phyloP scores from a whole-genome alignment of 495 filamentous ascomycete species.

The Daldinia caldariorum region DNA sequence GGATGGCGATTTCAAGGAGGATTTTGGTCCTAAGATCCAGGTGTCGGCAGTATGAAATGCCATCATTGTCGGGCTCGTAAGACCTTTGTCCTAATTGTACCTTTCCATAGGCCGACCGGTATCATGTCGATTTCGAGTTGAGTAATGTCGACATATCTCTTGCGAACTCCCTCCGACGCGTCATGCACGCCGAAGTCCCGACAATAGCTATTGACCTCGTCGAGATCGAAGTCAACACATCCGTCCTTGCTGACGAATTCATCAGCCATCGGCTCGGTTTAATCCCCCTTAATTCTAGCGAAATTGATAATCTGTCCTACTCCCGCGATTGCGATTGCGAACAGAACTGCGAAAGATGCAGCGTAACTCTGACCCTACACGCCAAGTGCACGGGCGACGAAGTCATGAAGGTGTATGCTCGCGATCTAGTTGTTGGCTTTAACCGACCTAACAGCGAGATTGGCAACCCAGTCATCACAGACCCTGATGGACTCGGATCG shows the following conservation, averaged over 20 bases:
- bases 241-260: slow-evolving; percentile 94
- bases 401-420: slow-evolving; percentile 89
- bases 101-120: slow-evolving; percentile 66
- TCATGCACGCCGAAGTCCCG: slow-evolving; percentile 93
- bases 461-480: slow-evolving; percentile 87
- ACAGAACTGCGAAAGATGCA: slow-evolving; percentile 88
- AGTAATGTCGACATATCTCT: slow-evolving; percentile 83
- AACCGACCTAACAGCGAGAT: slow-evolving; percentile 67
- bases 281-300: slow-evolving; percentile 84
- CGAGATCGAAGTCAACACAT: slow-evolving; percentile 91
- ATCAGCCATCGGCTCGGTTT: slow-evolving; percentile 92
- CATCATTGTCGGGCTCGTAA: slow-evolving; percentile 19
- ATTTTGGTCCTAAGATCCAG: slow-evolving; percentile 70
- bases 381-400: slow-evolving; percentile 83
- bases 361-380: slow-evolving; percentile 81
- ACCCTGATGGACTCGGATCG: slow-evolving; percentile 79
- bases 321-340: slow-evolving; percentile 98
- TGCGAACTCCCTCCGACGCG: slow-evolving; percentile 92
- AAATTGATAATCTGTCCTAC: slow-evolving; percentile 84
- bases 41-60: slow-evolving; percentile 69
- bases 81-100: slow-evolving; percentile 13
- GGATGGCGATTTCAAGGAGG: slow-evolving; percentile 65
- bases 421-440: slow-evolving; percentile 79
- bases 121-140: slow-evolving; percentile 83
- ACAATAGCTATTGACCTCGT: slow-evolving; percentile 96